Evolutionary conservation across 768 basidiomycete species (phyloP), one percentile per base, ranked within the genome.

Genomic region (Tulasnella sp.): DNA sequence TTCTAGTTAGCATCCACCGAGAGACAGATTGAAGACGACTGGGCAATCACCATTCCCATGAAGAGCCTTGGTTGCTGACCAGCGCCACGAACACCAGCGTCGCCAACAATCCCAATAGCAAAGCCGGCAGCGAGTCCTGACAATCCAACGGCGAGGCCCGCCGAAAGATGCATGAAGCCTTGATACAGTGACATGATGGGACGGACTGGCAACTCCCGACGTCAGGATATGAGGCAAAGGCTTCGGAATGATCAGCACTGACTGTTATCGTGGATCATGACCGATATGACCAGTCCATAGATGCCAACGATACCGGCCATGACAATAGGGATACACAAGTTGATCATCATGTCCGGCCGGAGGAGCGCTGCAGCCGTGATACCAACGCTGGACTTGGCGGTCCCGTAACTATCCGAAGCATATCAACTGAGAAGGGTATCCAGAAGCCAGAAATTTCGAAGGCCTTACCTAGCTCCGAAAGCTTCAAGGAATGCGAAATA

Each of bases 221-320:
- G 15, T 64, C 31, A 64, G 58, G 25, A 49, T 49, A 5, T 19
- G 17, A 3, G 36, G 6, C 14, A 19, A 31, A 37, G 15, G 12
- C 2, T 29, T 38, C n/a, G 54, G n/a, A 29, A 14, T 76, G 36
- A 77, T 6, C 37, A 31, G 39, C 37, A 91, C 95, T 82, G 83
- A 97, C 96, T 87, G 82, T 90, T 89, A 81, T 89, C 86, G 76
- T 93, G 91, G 82, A 99, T 97, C 82, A 99, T 88, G 76, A 99
- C 97, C 22, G 95, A 95, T 71, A 99, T 96, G 83, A 99, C 97
- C 77, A 99, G 89, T 81, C 97, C 97, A 84, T 99, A 98, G 80
- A 94, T 97, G 83, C 93, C 97, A 85, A 99, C 97, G 86, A 99
- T 99, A 94, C 97, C 97, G 88, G 97, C 96, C 97, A 99, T 98